Evolutionary conservation across 1,284 basidiomycete species (phyloP), one percentile per base, ranked within the genome.

Genomic region (Rhodotorula sp.): DNA sequence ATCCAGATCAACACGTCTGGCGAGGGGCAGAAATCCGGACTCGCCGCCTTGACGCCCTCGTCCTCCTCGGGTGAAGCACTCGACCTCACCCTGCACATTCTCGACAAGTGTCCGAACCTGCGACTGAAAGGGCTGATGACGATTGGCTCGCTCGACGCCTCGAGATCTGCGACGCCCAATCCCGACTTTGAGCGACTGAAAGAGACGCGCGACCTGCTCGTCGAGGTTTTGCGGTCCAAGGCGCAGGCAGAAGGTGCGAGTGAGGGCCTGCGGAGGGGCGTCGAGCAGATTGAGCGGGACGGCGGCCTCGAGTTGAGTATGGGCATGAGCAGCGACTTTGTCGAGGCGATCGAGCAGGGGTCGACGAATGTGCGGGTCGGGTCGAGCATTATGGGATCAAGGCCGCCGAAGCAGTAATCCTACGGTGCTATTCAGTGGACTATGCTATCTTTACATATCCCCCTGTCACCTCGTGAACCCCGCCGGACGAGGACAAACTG

Each of bases 291-390:
- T 13, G 81, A 83, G 58, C 82, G 83, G 47, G 82, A 78, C 9
- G 85, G 87, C 8, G 82, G 81, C 63, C 79, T 98, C 70, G 79
- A 93, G 78, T 80, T 99, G 78, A 95, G 92, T 78, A 98, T 98
- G 94, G 95, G 95, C 29, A 99, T 99, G 95, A 95, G 92, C 65
- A 90, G 89, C 67, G 95, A 99, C 77, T 96, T 95, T 79, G 91
- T 89, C 77, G 86, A 89, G 53, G 95, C 95, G 2, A 82, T 96
- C 68, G 85, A 84, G 79, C 87, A 89, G 24, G 95, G 93, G 0
- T 91, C 91, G 77, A 88, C 90, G 77, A 87, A 93, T 64, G 93
- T 98, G 2, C 83, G 95, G 51, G 93, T 99, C 5, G 95, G 95
- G 0, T 94, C 91, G 11, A 88, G 89, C 30, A 92, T 97, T 65